Percentiles rank a stretch among this genome's conserved stretches.
phyloP scores from a whole-genome alignment of 495 filamentous ascomycete species.

The Chaetomium cochliodes region DNA sequence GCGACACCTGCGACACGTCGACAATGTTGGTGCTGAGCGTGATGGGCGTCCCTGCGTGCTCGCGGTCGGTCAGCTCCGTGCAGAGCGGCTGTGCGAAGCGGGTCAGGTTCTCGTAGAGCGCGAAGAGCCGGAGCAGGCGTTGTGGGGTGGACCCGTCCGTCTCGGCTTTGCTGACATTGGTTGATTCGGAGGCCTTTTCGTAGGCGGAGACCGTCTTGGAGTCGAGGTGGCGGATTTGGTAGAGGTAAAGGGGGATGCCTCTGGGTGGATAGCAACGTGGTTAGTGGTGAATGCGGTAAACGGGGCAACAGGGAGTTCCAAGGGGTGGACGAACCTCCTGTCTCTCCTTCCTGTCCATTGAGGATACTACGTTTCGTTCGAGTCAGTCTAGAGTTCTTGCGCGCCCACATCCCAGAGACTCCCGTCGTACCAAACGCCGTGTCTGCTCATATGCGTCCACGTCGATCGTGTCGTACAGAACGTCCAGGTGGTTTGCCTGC shows the following conservation, averaged over 20 bases:
- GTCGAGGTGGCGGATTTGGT: slow-evolving; percentile 77
- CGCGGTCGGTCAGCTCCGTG: slow-evolving; percentile 64
- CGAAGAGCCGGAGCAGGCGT: slow-evolving; percentile 76
- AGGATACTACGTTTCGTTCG: slow-evolving; percentile 63
- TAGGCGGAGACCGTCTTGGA: slow-evolving; percentile 76
- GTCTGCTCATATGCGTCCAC: slow-evolving; percentile 77
- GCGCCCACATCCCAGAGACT: slow-evolving; percentile 11
- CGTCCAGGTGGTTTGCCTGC: slow-evolving; percentile 69
- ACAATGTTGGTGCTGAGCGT: slow-evolving; percentile 88
- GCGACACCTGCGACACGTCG: slow-evolving; percentile 75
- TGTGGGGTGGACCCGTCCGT: slow-evolving; percentile 61
- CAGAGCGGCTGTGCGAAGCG: slow-evolving; percentile 82
- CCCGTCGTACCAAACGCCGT: slow-evolving; percentile 62
- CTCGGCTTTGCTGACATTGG: slow-evolving; percentile 49
- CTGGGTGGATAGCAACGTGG: slow-evolving; percentile 38
- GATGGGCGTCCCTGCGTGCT: slow-evolving; percentile 71
- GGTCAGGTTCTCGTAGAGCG: slow-evolving; percentile 86
- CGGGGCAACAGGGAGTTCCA: no score
- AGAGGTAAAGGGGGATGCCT: slow-evolving; percentile 87
- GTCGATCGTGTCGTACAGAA: slow-evolving; percentile 75
- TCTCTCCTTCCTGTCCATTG: slow-evolving; percentile 90
- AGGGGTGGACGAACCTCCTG: slow-evolving; percentile 43
- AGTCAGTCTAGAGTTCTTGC: background rate
- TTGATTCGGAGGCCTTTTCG: slow-evolving; percentile 60
- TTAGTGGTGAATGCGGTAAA: background rate